phyloP scores from a whole-genome alignment of 169 alveolate species.

The Plasmodium yoelii region DNA sequence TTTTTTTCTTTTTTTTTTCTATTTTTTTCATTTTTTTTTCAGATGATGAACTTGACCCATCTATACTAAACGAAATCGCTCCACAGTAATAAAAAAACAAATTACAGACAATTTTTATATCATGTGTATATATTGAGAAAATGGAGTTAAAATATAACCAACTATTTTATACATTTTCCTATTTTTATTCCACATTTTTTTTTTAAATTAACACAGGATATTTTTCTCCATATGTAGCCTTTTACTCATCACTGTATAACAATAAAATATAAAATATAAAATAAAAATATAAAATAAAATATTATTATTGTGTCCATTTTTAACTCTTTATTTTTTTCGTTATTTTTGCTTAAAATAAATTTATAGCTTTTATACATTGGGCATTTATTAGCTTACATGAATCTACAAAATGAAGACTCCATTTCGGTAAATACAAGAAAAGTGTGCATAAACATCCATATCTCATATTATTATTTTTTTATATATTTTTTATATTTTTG shows the following conservation, averaged over 20 bases:
- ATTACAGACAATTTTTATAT: too few relatives aligned
- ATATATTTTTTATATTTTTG: background rate
- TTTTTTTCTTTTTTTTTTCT: background rate
- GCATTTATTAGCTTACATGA: conserved; percentile 27
- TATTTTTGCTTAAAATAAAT: background rate
- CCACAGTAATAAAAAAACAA: conserved; percentile 26
- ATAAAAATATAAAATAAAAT: background rate
- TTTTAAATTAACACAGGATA: conserved; percentile 10
- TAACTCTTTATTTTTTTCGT: background rate
- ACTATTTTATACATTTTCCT: background rate
- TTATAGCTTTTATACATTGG: conserved; percentile 37
- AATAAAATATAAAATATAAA: conserved; percentile 30
- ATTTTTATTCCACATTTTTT: background rate
- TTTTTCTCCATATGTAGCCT: conserved; percentile 48
- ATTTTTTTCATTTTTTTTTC: background rate
- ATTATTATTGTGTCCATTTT: background rate
- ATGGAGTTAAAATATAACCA: background rate
- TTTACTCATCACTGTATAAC: background rate
- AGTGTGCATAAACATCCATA: background rate
- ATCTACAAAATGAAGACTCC: conserved; percentile 11
- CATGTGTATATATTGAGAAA: too few relatives aligned
- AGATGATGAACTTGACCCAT: conserved; percentile 59
- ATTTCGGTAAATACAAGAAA: conserved; percentile 14
- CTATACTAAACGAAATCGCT: conserved; percentile 46
- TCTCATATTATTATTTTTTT: background rate